Percentiles rank a stretch among this genome's conserved stretches.
phyloP scores from a whole-genome alignment of 2,329 filamentous ascomycete genomes.

The Aureobasidium sp. region DNA sequence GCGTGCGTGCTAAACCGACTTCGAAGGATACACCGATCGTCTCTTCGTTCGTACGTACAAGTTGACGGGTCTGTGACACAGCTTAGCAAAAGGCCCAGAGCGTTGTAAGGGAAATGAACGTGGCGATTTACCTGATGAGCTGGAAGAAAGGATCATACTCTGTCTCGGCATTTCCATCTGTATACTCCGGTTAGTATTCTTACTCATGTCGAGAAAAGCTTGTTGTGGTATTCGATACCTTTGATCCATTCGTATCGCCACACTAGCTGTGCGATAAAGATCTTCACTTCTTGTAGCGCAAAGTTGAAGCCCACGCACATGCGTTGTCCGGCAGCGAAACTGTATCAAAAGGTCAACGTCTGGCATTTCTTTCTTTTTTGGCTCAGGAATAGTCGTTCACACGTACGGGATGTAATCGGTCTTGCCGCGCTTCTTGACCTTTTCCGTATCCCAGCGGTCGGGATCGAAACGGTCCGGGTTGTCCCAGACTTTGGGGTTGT shows the following conservation, averaged over 20 bases:
- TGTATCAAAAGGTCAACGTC: no score
- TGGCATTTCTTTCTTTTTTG: no score
- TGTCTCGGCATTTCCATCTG: constrained; percentile 31
- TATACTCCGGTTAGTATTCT: no score
- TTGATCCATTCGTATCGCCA: constrained; percentile 50
- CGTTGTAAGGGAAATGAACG: no score
- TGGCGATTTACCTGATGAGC: constrained; percentile 34
- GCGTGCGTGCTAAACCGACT: not conserved
- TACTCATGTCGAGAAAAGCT: no score
- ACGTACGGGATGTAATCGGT: constrained; percentile 49
- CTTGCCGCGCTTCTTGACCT: constrained; percentile 51
- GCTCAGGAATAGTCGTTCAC: no score
- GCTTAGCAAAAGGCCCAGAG: no score
- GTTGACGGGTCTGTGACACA: constrained; percentile 40
- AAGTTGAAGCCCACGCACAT: constrained; percentile 61
- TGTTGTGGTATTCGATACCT: constrained; percentile 34
- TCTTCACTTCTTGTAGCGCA: constrained; percentile 53
- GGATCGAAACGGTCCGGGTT: constrained; percentile 44
- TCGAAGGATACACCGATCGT: constrained; percentile 44
- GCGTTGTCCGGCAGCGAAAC: constrained; percentile 47
- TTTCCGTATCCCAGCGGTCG: no score
- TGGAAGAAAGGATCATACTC: constrained; percentile 56
- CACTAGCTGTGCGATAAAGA: constrained; percentile 48
- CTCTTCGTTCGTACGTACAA: constrained; percentile 46
- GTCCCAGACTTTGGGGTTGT: constrained; percentile 51